Percentiles rank a stretch among this genome's conserved stretches.
Conservation (phyloP, 179 eudicot genomes). For the Beta corolliflora region DNA sequence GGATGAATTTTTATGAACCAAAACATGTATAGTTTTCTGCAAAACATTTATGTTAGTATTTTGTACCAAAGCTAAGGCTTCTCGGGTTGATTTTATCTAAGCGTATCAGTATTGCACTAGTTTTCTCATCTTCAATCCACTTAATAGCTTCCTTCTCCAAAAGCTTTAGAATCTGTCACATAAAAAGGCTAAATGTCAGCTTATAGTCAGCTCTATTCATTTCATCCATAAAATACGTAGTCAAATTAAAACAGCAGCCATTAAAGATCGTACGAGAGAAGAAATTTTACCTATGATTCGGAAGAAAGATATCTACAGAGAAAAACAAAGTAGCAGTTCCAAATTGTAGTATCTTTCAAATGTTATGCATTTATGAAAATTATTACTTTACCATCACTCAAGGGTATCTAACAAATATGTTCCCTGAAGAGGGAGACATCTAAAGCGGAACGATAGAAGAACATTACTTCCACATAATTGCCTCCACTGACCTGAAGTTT, state of each 20-base stretch:
- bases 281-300: neutral
- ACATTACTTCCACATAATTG: too few relatives aligned
- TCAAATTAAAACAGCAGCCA: neutral
- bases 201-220: neutral
- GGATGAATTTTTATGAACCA: neutral
- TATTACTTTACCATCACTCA: neutral
- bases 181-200: neutral
- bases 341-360: neutral
- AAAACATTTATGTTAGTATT: neutral
- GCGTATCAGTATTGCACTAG: constrained; percentile 35
- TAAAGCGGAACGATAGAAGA: too few relatives aligned
- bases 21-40: neutral
- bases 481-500: too few relatives aligned
- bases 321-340: neutral
- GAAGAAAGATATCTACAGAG: neutral
- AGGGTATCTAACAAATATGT: too few relatives aligned
- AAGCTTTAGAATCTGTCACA: constrained; percentile 40
- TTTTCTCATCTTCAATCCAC: constrained; percentile 45
- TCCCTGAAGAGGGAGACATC: too few relatives aligned
- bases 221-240: neutral
- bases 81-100: constrained; percentile 47
- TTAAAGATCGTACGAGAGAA: neutral
- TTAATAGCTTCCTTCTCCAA: constrained; percentile 44
- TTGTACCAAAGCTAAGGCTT: constrained; percentile 37
- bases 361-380: neutral